Evolutionary conservation across 225 moss, liverwort and hornwort species (phyloP), one percentile per base, ranked within the genome.

Genomic region (Bryum argenteum): DNA sequence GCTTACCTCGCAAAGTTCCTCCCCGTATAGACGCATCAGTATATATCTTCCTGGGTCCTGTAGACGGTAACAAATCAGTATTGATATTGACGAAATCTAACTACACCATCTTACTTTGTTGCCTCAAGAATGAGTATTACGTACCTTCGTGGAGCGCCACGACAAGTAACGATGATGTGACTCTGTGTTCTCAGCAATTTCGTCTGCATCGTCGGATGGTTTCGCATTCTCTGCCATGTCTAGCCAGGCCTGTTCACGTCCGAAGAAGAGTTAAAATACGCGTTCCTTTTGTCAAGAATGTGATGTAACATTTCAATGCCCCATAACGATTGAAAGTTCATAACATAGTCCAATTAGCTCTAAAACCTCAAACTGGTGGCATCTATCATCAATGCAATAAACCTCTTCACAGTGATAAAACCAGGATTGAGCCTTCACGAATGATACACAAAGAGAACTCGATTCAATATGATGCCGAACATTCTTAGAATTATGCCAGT

Each of bases 91-190:
- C 9, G n/a, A 55, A 17, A 26, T 59, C 19, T n/a, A 54, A 45
- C 61, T 23, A 14, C 5, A 65, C 53, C 26, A 17, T 42, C 41
- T 50, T 16, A 45, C 1, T 45, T 45, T 20, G 2, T 63, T 43
- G 51, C 26, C 17, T 55, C 8, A 19, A 73, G 15, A 19, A 61
- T 20, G 9, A 62, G 50, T 17, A 33, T 52, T 65, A 61, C n/a
- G 39, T 44, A 93, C 93, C 94, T 98, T 98, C 7, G 92, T 98
- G 22, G 88, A 82, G 59, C 97, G 92, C 97, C 97, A 98, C 67
- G 83, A 81, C 63, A 94, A 75, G 71, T 98, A 98, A 18, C 92
- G 97, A 77, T 98, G 97, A 71, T 98, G 94, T 19, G 85, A 82
- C 78, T 98, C 94, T 71, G 63, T 79, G 70, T 92, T 94, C 28